phyloP scores from a whole-genome alignment of 306 rosid genomes.

The Canavalia ensiformis region DNA sequence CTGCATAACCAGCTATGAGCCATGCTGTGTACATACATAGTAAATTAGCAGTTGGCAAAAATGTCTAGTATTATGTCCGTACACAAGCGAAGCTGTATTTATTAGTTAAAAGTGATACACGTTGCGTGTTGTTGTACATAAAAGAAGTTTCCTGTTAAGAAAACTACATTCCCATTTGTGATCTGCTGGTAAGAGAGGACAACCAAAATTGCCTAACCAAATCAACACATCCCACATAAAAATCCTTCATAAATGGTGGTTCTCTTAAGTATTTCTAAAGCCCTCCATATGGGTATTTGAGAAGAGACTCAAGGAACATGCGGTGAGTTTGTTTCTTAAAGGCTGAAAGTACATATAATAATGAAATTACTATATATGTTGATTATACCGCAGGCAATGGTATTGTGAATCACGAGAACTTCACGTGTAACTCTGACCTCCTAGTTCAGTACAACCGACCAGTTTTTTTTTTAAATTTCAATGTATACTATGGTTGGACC shows the following conservation, averaged over 20 bases:
- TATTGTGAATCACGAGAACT: constrained; percentile 85
- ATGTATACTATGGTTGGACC: constrained; percentile 53
- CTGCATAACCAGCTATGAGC: constrained; percentile 50
- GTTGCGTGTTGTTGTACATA: constrained; percentile 26
- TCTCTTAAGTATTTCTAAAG: too few relatives aligned
- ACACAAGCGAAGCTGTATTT: constrained; percentile 50
- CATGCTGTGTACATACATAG: constrained; percentile 42
- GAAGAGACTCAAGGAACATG: constrained; percentile 55
- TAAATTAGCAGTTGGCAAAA: constrained; percentile 47
- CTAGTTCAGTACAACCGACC: constrained; percentile 63
- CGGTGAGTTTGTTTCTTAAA: constrained; percentile 44
- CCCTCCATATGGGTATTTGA: constrained; percentile 14
- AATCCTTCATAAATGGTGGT: constrained; percentile 12
- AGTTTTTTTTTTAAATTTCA: constrained; percentile 41
- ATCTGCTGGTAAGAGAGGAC: constrained; percentile 42
- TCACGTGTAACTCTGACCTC: constrained; percentile 93
- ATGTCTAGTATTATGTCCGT: constrained; percentile 28
- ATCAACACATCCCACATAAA: constrained; percentile 23
- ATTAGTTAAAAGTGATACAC: constrained; percentile 40
- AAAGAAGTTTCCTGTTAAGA: constrained; percentile 29
- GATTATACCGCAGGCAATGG: constrained; percentile 73
- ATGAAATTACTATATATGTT: constrained; percentile 42
- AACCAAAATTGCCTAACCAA: constrained; percentile 16
- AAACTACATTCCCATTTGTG: constrained; percentile 47
- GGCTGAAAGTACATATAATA: constrained; percentile 6